Base-by-base conservation (phyloP, 2,329 filamentous ascomycete genomes). In the Capronia epimyces region DNA sequence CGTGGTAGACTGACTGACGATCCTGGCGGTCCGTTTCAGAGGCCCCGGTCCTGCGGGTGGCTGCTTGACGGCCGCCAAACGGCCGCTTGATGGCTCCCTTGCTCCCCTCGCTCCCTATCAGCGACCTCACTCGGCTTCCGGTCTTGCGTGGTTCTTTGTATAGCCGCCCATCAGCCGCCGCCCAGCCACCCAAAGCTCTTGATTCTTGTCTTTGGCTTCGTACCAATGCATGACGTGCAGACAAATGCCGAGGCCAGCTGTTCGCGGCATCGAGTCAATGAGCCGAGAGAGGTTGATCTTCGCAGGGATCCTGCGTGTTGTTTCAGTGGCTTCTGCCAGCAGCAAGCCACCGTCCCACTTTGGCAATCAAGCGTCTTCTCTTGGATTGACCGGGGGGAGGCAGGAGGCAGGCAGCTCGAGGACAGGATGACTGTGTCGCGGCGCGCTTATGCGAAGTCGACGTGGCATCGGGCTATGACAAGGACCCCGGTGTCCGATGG, bases 141-240 rank as follows among this genome's bases (percentile, higher is more conserved):
- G 45, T 21, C 22, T 41, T 53, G 29, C 39, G 25, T 57, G 47
- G 54, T 36, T 37, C 43, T 46, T 52, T 7, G 44, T 44, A 41
- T 55, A 50, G 52, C 52, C 55, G 55, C 55, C 52, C 37, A 32
- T 36, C 49, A 50, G 40, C 49, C 52, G 46, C 52, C 27, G 22
- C 37, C 37, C 41, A 45, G 34, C 52, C 48, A 48, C 32, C 32
- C 40, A 55, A 3, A 46, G 34, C 29, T 22, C 39, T 29, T 31
- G 13, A 43, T 29, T 25, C 25, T 41, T 16, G 18, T 24, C 15
- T 25, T 45, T 24, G 18, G 10, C 9, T n/a, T 24, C 10, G 13
- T 34, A 50, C 40, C 36, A 45, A 37, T 21, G 34, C 37, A 55
- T 52, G 53, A 55, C 53, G 49, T 50, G 49, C 53, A 53, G 41